Percentiles rank a stretch among this genome's conserved stretches.
Evolutionary conservation across 164 flowering plant genomes (phyloP).

Genomic region (Warburgia ugandensis): DNA sequence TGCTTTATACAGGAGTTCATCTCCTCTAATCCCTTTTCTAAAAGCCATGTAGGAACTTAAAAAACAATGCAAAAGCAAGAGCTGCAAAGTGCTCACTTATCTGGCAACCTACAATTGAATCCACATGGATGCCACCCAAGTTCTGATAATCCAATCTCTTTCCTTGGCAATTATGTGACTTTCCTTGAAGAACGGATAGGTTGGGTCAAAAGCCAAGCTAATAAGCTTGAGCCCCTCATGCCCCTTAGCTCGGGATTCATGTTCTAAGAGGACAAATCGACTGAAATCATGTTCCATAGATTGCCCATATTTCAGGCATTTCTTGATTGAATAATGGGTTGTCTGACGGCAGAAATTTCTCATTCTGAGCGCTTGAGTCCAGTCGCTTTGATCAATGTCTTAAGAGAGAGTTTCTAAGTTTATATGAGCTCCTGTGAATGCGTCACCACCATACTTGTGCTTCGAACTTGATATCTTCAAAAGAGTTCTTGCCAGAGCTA

Average conservation of each 20-base stretch:
- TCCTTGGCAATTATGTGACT: constrained; percentile 27
- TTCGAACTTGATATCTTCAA: constrained; percentile 48
- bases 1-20: no score
- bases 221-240: constrained; percentile 36
- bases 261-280: constrained; percentile 24
- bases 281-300: constrained; percentile 32
- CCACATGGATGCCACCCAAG: constrained; percentile 21
- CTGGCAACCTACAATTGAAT: constrained; percentile 36
- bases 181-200: constrained; percentile 39
- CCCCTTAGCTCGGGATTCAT: no score
- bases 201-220: constrained; percentile 47
- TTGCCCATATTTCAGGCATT: constrained; percentile 39
- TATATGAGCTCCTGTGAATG: constrained; percentile 50
- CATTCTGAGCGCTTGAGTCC: constrained; percentile 20
- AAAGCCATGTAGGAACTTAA: no score
- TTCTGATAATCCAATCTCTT: constrained; percentile 21
- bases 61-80: no score
- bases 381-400: constrained; percentile 31
- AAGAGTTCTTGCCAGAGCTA: constrained; percentile 48
- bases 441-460: constrained; percentile 38
- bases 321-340: constrained; percentile 42
- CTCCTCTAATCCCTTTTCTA: no score
- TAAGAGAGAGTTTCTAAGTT: constrained; percentile 63
- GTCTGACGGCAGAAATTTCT: constrained; percentile 26
- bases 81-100: constrained; percentile 25